Conservation (phyloP, 352 stramenopile genomes). For the Phytophthora sp. region DNA sequence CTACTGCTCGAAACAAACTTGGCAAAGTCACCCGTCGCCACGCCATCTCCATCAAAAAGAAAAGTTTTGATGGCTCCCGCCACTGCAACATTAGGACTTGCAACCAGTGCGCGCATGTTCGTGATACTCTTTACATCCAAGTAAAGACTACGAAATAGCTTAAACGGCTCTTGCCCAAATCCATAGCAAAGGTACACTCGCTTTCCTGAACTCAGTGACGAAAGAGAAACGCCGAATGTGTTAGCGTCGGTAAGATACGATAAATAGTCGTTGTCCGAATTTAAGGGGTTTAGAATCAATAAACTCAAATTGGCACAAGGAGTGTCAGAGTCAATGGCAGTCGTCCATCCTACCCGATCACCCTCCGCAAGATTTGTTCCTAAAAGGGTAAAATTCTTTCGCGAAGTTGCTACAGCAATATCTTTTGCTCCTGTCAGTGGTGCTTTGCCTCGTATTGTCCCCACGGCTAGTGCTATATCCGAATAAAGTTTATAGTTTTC, state of each 20-base stretch:
- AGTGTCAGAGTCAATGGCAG: slow-evolving; percentile 7
- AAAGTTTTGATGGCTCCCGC: slow-evolving; percentile 61
- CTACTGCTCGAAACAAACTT: slow-evolving; percentile 57
- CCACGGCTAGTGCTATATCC: slow-evolving; percentile 54
- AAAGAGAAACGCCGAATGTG: slow-evolving; percentile 46
- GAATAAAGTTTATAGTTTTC: slow-evolving; percentile 67
- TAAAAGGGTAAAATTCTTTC: slow-evolving; percentile 57
- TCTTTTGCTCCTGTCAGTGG: slow-evolving; percentile 46
- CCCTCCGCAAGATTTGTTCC: slow-evolving; percentile 49
- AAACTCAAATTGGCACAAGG: slow-evolving; percentile 48
- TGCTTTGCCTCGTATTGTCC: slow-evolving; percentile 48
- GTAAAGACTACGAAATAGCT: slow-evolving; percentile 51
- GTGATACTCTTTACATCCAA: slow-evolving; percentile 68
- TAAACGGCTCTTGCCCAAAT: slow-evolving; percentile 60
- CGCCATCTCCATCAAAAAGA: slow-evolving; percentile 68
- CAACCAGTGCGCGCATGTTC: slow-evolving; percentile 54
- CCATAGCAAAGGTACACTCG: slow-evolving; percentile 73
- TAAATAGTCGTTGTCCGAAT: slow-evolving; percentile 51
- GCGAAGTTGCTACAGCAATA: slow-evolving; percentile 49
- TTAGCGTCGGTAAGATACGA: slow-evolving; percentile 41
- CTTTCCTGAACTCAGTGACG: slow-evolving; percentile 53
- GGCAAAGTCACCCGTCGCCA: slow-evolving; percentile 56
- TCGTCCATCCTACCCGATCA: slow-evolving; percentile 65
- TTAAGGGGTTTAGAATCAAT: slow-evolving; percentile 31
- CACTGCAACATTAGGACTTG: slow-evolving; percentile 48